Evolutionary conservation across 2,329 filamentous ascomycete genomes (phyloP), one percentile per base, ranked within the genome.

Genomic region (Balansia obtecta): DNA sequence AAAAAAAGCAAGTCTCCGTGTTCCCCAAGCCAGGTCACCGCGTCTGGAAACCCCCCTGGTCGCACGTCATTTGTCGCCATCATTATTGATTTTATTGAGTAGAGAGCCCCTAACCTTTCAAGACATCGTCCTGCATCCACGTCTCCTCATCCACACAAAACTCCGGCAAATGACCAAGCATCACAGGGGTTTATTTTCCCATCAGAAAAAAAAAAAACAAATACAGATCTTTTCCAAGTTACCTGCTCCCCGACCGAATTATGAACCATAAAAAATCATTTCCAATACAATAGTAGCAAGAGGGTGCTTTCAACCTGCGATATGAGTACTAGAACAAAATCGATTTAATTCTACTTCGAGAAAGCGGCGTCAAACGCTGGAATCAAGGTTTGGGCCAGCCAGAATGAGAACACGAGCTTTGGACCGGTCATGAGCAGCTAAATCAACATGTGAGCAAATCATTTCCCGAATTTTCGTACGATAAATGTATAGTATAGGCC

Each of bases 391-490:
- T 98, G 93, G 52, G 93, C 93, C 65, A 98, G 82, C 93, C 93
- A 98, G 83, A 98, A 98, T 54, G 90, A 96, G 76, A 98, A 98
- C 55, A 97, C 93, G 54, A 98, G 79, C 80, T 98, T 98, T 56
- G 93, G 93, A 22, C 93, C 94, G 15, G 93, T 98, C 93, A 98
- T 98, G 63, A 98, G 79, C 57, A 98, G 82, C 85, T 83, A 52
- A 53, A 38, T 52, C 27, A 33, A 33, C 16, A 42, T 27, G 18
- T 50, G 30, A 50, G 49, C 38, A 44, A 42, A 15, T 51, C 6
- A 39, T 59, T 53, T 59, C 56, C 45, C 56, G 57, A 30, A 33
- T 3, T 12, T 18, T 18, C 22, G 8, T 42, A 16, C 46, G 27
- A 16, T 33, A 22, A 11, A 13, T 15, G 6, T 18, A 37, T 6